A percentile compares a stretch with the other conserved stretches of the same genome.
phyloP scores from a whole-genome alignment of 1,284 basidiomycete species.

The Macrocystidia cucumis region DNA sequence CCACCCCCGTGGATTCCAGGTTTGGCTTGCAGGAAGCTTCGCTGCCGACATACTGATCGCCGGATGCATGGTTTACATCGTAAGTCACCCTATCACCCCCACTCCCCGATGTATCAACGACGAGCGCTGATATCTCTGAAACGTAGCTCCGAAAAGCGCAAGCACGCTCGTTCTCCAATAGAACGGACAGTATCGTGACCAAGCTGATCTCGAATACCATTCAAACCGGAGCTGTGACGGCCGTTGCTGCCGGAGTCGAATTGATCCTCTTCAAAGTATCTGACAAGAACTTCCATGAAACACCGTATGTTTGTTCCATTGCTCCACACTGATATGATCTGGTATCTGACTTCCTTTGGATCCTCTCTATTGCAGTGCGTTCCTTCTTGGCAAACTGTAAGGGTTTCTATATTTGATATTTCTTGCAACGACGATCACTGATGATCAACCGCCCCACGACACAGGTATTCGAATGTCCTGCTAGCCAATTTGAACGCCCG shows the following conservation, averaged over 20 bases:
- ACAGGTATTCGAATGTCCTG: slow-evolving; percentile 1
- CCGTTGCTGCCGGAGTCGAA: slow-evolving; percentile 7
- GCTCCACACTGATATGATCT: background rate
- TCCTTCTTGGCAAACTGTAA: background rate
- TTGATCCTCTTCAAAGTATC: slow-evolving; percentile 5
- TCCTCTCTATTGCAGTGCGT: too few relatives aligned
- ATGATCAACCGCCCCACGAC: too few relatives aligned
- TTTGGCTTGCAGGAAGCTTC: slow-evolving; percentile 13
- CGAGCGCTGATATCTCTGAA: background rate
- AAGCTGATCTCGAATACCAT: slow-evolving; percentile 7
- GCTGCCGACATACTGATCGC: slow-evolving; percentile 13
- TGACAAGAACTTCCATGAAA: background rate
- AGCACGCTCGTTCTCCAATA: slow-evolving; percentile 1
- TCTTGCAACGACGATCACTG: background rate
- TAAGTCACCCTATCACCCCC: too few relatives aligned
- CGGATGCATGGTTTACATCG: slow-evolving; percentile 13
- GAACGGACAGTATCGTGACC: slow-evolving; percentile 5
- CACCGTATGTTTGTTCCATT: background rate
- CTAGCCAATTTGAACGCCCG: slow-evolving; percentile 1
- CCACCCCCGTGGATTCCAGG: slow-evolving; percentile 1
- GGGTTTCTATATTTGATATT: background rate
- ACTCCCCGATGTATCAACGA: background rate
- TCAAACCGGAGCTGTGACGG: slow-evolving; percentile 9
- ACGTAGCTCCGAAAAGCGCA: slow-evolving; percentile 6
- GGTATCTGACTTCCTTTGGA: too few relatives aligned